Evolutionary conservation across 148 eudicot species (phyloP).

Genomic region (Selenicereus undatus): DNA sequence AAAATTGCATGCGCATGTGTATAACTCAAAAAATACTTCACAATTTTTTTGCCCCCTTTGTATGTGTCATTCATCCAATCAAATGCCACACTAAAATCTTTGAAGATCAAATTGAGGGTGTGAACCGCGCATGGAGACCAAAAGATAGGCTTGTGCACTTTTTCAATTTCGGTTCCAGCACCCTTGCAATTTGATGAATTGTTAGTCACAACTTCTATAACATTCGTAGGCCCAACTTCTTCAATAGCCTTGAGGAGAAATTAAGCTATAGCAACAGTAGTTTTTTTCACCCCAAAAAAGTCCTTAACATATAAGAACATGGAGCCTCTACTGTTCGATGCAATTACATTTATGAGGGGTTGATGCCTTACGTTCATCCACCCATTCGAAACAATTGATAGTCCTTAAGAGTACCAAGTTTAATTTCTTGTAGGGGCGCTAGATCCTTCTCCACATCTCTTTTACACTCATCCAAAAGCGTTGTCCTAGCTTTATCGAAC

Average conservation of each 20-base stretch:
- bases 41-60: background rate
- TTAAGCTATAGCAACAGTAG: background rate
- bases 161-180: background rate
- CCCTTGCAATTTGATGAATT: constrained; percentile 2
- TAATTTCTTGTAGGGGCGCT: no score
- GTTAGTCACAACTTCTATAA: background rate
- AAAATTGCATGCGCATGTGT: background rate
- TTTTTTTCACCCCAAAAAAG: background rate
- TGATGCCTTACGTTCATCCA: background rate
- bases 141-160: constrained; percentile 16
- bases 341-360: background rate
- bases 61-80: background rate
- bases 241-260: constrained; percentile 5
- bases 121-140: constrained; percentile 8
- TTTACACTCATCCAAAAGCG: no score
- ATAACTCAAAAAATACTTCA: background rate
- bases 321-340: background rate
- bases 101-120: constrained; percentile 13
- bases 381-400: background rate
- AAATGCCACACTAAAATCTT: background rate
- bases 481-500: background rate
- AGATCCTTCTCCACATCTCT: no score
- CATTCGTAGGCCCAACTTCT: constrained; percentile 5
- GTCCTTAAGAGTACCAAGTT: background rate
- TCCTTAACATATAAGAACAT: background rate